Evolutionary conservation across 192 early-diverging fungal genomes (phyloP), one percentile per base, ranked within the genome.

Genomic region (Spinellus fusiger): DNA sequence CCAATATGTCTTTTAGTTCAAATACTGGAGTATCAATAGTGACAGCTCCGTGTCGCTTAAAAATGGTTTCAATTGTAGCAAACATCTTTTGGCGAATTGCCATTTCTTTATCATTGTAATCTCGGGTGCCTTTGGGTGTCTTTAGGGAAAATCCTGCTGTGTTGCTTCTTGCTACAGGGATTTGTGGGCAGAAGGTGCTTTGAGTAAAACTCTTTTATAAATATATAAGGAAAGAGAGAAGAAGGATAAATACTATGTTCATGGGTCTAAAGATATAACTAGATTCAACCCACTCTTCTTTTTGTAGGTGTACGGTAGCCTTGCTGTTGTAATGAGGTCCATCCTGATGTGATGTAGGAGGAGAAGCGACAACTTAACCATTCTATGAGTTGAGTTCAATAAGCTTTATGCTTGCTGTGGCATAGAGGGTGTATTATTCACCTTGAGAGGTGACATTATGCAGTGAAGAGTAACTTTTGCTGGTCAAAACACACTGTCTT

Each of bases 1-100:
- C 70, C 6, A 99, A 81, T 59, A 98, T 96, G 66, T 99, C 96
- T 71, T 65, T 55, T 23, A 61, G 46, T 77, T 98, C 95, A 78
- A 97, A 98, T 48, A 98, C 95, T 1, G 95, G 95, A 0, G 95
- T 98, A 54, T 98, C 95, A 61, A 98, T 97, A 1, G 96, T 96
- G 44, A 98, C 91, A 3, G 86, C 96, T 18, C 96, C 95, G 79
- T 98, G 96, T 59, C 86, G 82, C 65, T 95, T 90, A 79, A 98
- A 98, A 20, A 98, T 80, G 2, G 31, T 49, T 13, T 77, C 84
- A 60, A 98, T 94, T 7, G 85, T 94, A 2, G 75, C 56, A 61
- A 98, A 97, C 50, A 98, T 89, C 59, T 86, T 69, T 56, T 93
- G 85, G 3, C 96, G 83, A 49, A 98, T 70, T 10, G 96, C 86